A percentile compares a stretch with the other conserved stretches of the same genome.
Conservation (phyloP, 108 stramenopile genomes). For the Schizochytrium sp. region DNA sequence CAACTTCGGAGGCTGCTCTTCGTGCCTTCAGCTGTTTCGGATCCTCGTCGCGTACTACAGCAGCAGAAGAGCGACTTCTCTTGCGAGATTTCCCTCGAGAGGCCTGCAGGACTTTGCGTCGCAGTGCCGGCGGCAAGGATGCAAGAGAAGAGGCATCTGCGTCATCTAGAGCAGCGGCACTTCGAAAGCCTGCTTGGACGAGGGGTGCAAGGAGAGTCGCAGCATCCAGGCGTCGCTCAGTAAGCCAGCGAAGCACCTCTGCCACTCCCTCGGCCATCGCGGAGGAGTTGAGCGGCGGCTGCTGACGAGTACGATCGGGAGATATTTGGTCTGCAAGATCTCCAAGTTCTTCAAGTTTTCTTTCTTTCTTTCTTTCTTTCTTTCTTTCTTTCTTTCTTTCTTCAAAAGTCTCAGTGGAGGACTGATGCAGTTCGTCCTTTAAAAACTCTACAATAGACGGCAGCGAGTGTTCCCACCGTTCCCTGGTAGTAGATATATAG, state of each 20-base stretch:
- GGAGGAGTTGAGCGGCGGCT: not conserved
- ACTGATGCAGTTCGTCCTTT: no score
- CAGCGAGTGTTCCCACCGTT: no score
- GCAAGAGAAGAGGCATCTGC: not conserved
- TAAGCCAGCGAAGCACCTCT: constrained; percentile 13
- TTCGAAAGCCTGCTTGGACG: not conserved
- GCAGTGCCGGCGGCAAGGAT: not conserved
- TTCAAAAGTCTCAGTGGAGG: not conserved
- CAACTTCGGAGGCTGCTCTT: no score
- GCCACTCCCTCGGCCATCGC: constrained; percentile 9
- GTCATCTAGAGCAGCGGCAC: not conserved
- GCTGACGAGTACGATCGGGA: no score
- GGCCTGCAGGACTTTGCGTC: not conserved
- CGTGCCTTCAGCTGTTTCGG: not conserved
- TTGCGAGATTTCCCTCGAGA: not conserved
- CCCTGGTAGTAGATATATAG: no score
- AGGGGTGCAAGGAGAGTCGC: not conserved
- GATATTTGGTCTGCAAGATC: no score
- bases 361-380: not conserved
- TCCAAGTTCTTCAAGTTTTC: no score
- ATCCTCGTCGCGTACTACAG: not conserved
- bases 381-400: constrained; percentile 12
- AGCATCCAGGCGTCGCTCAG: not conserved
- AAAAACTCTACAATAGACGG: no score
- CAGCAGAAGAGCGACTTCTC: not conserved